phyloP scores from a whole-genome alignment of 1,139 yeast species.

The Pichia kudriavzevii region DNA sequence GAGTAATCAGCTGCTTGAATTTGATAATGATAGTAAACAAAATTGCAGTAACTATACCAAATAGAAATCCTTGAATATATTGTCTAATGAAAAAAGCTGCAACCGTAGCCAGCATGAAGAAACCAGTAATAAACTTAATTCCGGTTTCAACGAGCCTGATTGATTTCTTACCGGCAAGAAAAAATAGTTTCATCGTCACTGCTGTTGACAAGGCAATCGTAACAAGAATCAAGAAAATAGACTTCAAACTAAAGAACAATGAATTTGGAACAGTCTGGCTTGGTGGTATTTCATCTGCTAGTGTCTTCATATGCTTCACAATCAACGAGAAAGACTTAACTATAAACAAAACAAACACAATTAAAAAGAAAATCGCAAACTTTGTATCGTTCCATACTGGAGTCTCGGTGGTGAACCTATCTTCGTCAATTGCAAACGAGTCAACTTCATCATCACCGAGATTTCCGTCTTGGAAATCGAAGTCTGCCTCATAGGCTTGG shows the following conservation, averaged over 20 bases:
- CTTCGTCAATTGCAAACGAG: constrained; percentile 29
- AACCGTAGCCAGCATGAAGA: constrained; percentile 71
- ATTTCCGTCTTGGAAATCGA: neutral
- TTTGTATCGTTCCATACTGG: constrained; percentile 72
- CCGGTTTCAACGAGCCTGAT: constrained; percentile 62
- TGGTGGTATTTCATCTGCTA: constrained; percentile 50
- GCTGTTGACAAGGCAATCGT: constrained; percentile 56
- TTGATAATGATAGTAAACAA: constrained; percentile 70
- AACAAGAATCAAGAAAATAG: constrained; percentile 58
- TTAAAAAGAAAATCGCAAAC: constrained; percentile 56
- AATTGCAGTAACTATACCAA: constrained; percentile 53
- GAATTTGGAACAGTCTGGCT: constrained; percentile 56
- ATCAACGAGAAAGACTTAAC: constrained; percentile 57
- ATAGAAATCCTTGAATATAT: constrained; percentile 75
- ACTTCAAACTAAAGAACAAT: constrained; percentile 36
- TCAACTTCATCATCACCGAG: neutral
- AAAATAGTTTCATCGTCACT: constrained; percentile 48
- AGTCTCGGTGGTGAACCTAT: constrained; percentile 57
- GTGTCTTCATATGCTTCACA: constrained; percentile 44
- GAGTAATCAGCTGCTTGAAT: constrained; percentile 44
- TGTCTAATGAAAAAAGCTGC: constrained; percentile 56
- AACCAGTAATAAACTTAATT: constrained; percentile 54
- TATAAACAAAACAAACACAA: constrained; percentile 64
- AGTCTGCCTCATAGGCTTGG: constrained; percentile 14
- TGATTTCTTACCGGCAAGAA: constrained; percentile 61